Conservation (phyloP, 106 monocot species). For the Acanthochlamys bracteata region DNA sequence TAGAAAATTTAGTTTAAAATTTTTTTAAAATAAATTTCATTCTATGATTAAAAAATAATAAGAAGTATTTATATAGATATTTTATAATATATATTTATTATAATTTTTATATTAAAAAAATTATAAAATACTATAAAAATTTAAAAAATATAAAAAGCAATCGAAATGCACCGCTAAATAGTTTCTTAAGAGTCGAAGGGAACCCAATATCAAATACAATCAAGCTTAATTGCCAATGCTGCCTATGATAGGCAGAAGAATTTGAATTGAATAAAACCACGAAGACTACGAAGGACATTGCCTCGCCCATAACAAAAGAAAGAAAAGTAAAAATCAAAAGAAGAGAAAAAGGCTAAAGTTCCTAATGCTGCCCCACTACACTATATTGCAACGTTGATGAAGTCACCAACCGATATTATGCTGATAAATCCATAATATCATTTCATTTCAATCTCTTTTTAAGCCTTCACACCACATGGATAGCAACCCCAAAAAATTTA, state of each 20-base stretch:
- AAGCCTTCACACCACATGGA: background rate
- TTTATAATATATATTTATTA: no score
- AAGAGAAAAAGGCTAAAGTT: constrained; percentile 29
- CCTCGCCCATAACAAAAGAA: constrained; percentile 10
- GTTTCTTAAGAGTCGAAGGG: constrained; percentile 3
- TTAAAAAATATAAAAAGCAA: no score
- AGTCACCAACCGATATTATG: background rate
- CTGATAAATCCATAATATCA: background rate
- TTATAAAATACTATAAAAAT: no score
- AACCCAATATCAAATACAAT: constrained; percentile 21
- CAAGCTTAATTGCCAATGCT: background rate
- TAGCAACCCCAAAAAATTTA: background rate
- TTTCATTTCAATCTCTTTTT: background rate
- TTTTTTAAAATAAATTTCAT: no score
- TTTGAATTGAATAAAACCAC: background rate
- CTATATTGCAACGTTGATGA: background rate
- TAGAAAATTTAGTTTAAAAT: no score
- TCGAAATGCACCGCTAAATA: no score
- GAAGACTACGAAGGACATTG: background rate
- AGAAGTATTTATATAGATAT: no score
- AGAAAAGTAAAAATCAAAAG: constrained; percentile 11
- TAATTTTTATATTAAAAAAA: no score
- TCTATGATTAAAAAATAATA: no score
- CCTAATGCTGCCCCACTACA: background rate
- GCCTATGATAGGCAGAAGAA: background rate